Conservation (phyloP, 805 yeast genomes). For the Suhomyces pyralidae region DNA sequence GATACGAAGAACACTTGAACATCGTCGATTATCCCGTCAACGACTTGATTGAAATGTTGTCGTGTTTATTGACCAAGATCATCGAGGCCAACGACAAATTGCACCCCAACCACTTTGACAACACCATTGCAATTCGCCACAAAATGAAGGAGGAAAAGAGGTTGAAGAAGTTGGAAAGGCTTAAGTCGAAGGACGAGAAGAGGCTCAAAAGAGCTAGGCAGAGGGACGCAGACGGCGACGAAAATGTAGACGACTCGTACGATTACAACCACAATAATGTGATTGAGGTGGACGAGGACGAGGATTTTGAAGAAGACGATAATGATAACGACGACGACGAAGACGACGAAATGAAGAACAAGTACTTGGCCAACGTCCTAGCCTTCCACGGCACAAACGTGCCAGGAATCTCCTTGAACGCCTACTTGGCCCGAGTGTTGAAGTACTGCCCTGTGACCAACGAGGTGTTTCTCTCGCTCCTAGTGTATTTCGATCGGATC, state of each 20-base stretch:
- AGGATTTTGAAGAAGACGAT: constrained; percentile 16
- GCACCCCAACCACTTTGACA: constrained; percentile 64
- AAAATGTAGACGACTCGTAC: constrained; percentile 10
- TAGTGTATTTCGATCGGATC: constrained; percentile 92
- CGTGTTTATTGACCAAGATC: constrained; percentile 80
- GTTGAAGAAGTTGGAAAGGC: constrained; percentile 23
- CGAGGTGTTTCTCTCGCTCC: constrained; percentile 84
- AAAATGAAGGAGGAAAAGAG: constrained; percentile 33
- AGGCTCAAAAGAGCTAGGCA: constrained; percentile 4
- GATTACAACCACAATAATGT: constrained; percentile 17
- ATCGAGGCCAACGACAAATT: constrained; percentile 86
- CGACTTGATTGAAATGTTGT: constrained; percentile 78
- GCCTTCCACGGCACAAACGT: constrained; percentile 95
- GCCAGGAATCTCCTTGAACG: constrained; percentile 91
- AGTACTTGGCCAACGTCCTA: constrained; percentile 64
- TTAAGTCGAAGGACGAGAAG: constrained; percentile 5
- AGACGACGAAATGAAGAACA: constrained; percentile 45
- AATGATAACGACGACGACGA: constrained; percentile 26
- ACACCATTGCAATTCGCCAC: constrained; percentile 42
- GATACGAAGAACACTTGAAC: constrained; percentile 55
- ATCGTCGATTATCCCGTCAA: constrained; percentile 81
- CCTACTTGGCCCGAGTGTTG: constrained; percentile 83
- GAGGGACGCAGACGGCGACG: constrained; percentile 9
- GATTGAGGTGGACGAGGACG: constrained; percentile 19
- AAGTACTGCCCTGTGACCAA: constrained; percentile 98